These are phyloP conservation scores for Leccinum rimulosum DNA, from an alignment of 768 basidiomycete species.

Conservation along the genomic window DNA sequence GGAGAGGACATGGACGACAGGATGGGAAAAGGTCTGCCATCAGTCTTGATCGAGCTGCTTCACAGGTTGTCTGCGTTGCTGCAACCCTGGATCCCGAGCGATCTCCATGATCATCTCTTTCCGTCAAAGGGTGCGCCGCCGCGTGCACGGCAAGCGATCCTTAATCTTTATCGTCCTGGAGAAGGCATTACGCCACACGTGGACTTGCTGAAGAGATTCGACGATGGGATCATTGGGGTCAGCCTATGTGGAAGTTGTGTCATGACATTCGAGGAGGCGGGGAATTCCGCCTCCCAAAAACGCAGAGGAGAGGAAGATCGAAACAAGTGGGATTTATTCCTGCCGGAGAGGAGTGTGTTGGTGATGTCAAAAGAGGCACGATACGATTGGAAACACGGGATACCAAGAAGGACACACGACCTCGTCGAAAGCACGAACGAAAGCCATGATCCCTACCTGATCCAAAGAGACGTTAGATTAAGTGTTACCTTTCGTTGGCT, in stretches of 20 bases:
- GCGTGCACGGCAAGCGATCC: constrained; percentile 75
- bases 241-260: constrained; percentile 78
- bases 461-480: constrained; percentile 56
- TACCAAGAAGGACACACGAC: constrained; percentile 61
- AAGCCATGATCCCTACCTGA: constrained; percentile 32
- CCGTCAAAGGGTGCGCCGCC: constrained; percentile 39
- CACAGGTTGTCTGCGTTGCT: constrained; percentile 47
- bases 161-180: constrained; percentile 88
- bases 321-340: constrained; percentile 49
- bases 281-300: not conserved
- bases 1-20: constrained; percentile 13
- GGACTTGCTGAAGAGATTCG: constrained; percentile 81
- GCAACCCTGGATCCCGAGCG: constrained; percentile 44
- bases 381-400: constrained; percentile 88
- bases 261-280: constrained; percentile 63
- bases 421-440: constrained; percentile 42
- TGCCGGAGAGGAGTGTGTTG: constrained; percentile 74
- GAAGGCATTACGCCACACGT: constrained; percentile 89
- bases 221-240: constrained; percentile 86
- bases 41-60: constrained; percentile 53
- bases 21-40: constrained; percentile 49
- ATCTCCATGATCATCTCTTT: constrained; percentile 59
- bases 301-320: constrained; percentile 1
- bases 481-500: constrained; percentile 90
- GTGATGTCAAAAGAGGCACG: constrained; percentile 80